phyloP scores from a whole-genome alignment of 1,139 yeast genomes.

The Protomyces macrosporus region DNA sequence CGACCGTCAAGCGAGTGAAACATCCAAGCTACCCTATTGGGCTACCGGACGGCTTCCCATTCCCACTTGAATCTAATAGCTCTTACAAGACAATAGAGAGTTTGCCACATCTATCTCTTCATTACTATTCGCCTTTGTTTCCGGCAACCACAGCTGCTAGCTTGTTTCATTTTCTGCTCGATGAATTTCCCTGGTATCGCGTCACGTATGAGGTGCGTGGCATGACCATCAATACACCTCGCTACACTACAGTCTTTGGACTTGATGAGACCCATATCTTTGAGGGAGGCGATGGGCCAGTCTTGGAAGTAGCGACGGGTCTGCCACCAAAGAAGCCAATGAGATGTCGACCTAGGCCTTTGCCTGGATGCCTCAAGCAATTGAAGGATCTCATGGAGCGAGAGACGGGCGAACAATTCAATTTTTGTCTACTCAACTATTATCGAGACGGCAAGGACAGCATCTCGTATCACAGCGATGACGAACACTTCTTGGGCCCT shows the following conservation, averaged over 20 bases:
- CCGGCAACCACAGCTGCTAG: slow-evolving; percentile 1
- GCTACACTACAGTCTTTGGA: slow-evolving; percentile 25
- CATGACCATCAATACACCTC: slow-evolving; percentile 24
- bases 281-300: not conserved
- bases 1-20: not conserved
- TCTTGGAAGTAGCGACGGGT: not conserved
- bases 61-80: not conserved
- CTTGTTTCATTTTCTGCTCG: slow-evolving; percentile 17
- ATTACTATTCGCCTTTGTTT: slow-evolving; percentile 9
- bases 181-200: slow-evolving; percentile 23
- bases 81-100: not conserved
- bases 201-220: slow-evolving; percentile 23
- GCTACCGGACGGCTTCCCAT: slow-evolving; percentile 5
- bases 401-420: slow-evolving; percentile 10
- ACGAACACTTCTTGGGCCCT: slow-evolving; percentile 24
- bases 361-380: slow-evolving; percentile 14
- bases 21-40: slow-evolving; percentile 17
- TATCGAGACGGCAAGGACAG: slow-evolving; percentile 22
- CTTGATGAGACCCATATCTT: slow-evolving; percentile 20
- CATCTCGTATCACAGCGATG: slow-evolving; percentile 27
- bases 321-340: slow-evolving; percentile 8
- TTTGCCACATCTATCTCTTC: not conserved
- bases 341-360: slow-evolving; percentile 17
- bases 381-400: slow-evolving; percentile 5
- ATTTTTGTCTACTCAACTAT: slow-evolving; percentile 23